These are phyloP conservation scores for Lentinula aciculospora DNA, from an alignment of 768 basidiomycete genomes.

Conservation along the genomic window DNA sequence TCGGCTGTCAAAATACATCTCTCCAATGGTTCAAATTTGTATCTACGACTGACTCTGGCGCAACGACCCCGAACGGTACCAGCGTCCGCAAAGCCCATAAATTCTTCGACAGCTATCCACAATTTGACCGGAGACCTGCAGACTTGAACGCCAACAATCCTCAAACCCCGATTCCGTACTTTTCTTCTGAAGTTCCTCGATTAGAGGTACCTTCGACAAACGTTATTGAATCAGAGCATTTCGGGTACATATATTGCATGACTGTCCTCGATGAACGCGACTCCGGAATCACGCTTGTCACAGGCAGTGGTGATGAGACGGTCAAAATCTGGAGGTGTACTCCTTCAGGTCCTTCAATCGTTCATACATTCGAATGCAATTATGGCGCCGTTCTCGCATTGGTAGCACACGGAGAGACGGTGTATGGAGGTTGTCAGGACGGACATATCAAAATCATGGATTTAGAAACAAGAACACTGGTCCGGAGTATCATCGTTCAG, in stretches of 20 bases:
- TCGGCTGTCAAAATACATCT: conserved; percentile 92
- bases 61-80: conserved; percentile 26
- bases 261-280: conserved; percentile 23
- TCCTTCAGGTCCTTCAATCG: conserved; percentile 34
- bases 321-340: conserved; percentile 83
- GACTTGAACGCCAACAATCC: conserved; percentile 64
- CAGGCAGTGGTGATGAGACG: conserved; percentile 87
- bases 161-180: conserved; percentile 14
- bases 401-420: conserved; percentile 64
- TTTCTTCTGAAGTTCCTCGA: neutral
- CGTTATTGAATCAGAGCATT: conserved; percentile 86
- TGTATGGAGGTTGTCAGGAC: conserved; percentile 93
- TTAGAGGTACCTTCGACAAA: conserved; percentile 61
- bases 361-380: conserved; percentile 65
- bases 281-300: conserved; percentile 49
- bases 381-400: conserved; percentile 85
- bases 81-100: conserved; percentile 62
- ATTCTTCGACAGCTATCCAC: conserved; percentile 89
- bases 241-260: conserved; percentile 92
- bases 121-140: conserved; percentile 60
- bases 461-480: conserved; percentile 80
- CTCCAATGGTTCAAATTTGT: conserved; percentile 81
- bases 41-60: conserved; percentile 21
- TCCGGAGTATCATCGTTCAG: conserved; percentile 82
- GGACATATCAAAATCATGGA: conserved; percentile 91